Conservation (phyloP, 2,329 filamentous ascomycete species). For the Calonectria crousiana region DNA sequence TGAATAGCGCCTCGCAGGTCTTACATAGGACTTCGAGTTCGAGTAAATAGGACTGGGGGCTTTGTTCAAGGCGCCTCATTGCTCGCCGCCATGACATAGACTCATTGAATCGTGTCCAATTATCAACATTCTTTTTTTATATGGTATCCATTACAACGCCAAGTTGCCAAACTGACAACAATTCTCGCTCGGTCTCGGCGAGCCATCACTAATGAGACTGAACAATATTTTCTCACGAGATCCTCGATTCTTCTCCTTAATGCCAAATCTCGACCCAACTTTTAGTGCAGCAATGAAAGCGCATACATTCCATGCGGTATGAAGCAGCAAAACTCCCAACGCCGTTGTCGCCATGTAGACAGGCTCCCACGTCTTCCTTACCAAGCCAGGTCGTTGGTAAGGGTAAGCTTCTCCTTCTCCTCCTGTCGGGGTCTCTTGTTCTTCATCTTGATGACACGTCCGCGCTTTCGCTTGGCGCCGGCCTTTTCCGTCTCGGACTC, state of each 20-base stretch:
- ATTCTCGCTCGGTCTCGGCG: background rate
- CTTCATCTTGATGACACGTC: constrained; percentile 60
- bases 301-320: constrained; percentile 12
- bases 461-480: constrained; percentile 68
- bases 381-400: constrained; percentile 59
- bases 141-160: constrained; percentile 29
- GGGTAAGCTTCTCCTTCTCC: constrained; percentile 69
- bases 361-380: constrained; percentile 37
- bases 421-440: constrained; percentile 64
- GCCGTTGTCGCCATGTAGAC: constrained; percentile 30
- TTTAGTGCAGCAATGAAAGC: constrained; percentile 1
- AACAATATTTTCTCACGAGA: background rate
- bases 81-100: background rate
- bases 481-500: constrained; percentile 68
- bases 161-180: constrained; percentile 1
- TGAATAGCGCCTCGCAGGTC: background rate
- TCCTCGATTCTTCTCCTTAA: background rate
- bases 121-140: constrained; percentile 19
- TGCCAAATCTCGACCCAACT: constrained; percentile 1
- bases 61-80: background rate
- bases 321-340: constrained; percentile 38
- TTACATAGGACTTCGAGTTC: background rate
- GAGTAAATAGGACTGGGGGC: background rate
- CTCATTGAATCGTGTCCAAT: background rate
- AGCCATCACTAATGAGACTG: background rate